Conservation (phyloP, 2,329 filamentous ascomycete genomes). For the Ascochyta clinopodiicola region DNA sequence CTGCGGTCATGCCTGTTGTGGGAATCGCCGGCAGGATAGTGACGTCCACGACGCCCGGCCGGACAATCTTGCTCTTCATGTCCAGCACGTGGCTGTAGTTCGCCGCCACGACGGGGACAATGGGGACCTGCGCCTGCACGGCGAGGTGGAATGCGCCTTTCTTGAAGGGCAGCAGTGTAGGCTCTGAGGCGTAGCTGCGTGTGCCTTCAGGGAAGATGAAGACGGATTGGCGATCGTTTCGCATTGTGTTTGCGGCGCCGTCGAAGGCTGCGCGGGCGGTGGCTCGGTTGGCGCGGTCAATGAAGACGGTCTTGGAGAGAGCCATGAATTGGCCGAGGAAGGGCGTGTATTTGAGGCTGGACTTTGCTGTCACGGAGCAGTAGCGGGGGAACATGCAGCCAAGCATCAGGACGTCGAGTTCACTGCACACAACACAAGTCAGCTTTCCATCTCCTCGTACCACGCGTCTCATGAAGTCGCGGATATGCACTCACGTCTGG, state of each 20-base stretch:
- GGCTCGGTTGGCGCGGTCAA: constrained; percentile 85
- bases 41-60: constrained; percentile 62
- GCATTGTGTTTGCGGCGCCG: constrained; percentile 82
- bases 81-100: constrained; percentile 59
- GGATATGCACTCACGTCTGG: constrained; percentile 67
- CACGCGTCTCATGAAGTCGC: not conserved
- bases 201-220: constrained; percentile 94
- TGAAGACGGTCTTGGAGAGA: constrained; percentile 89
- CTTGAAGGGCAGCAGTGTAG: constrained; percentile 91
- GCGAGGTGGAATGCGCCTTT: constrained; percentile 98
- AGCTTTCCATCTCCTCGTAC: not conserved
- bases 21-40: constrained; percentile 46
- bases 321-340: constrained; percentile 93
- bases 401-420: constrained; percentile 92
- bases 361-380: constrained; percentile 93
- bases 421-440: constrained; percentile 49
- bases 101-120: constrained; percentile 75
- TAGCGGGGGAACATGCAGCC: constrained; percentile 88
- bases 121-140: constrained; percentile 89
- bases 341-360: constrained; percentile 76
- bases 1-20: constrained; percentile 43
- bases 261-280: constrained; percentile 86
- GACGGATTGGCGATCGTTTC: constrained; percentile 68
- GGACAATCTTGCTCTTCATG: constrained; percentile 52
- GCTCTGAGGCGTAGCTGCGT: constrained; percentile 82